Base-by-base conservation (phyloP, 2,329 filamentous ascomycete genomes). In the Aspergillus felis region DNA sequence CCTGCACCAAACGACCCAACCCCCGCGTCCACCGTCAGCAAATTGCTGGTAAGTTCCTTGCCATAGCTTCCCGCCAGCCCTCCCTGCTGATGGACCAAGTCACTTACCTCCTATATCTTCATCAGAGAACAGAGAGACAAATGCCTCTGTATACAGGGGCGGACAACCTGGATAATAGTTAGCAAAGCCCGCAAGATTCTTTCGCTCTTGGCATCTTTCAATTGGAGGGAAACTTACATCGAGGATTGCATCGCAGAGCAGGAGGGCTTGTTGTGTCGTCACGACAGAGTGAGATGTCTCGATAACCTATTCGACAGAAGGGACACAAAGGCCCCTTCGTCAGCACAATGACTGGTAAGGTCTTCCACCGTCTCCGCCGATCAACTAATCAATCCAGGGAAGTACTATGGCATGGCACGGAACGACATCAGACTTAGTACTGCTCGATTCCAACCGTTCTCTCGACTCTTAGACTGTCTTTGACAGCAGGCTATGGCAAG, bases 331-430 rank as follows among this genome's bases (percentile, higher is more conserved):
- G 44, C 44, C 24, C 29, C 55, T 56, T 51, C 50, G n/a, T 56
- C 50, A 56, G 54, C 54, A 51, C 54, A 56, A 32, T 41, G 22
- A 46, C 51, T 56, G 38, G 54, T 53, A 56, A 56, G 54, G 50
- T 56, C 54, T 56, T 56, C 55, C 55, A 56, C 55, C 55, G 53
- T 54, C 42, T 8, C 35, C 41, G 28, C 52, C 25, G 41, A 53
- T 20, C 25, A 47, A 47, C 44, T 47, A 1, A 27, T 24, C 44
- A 14, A 47, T 7, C 44, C 44, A 47, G 22, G 44, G 44, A 47
- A 27, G 44, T 22, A 14, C 24, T 14, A 24, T 47, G 44, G 22
- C 44, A 47, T 47, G 44, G 24, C 9, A 24, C 44, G 44, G 27
- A 47, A 47, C 22, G 12, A 14, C 24, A 14, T 47, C 44, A 47